These are phyloP conservation scores for Solanum lycopersicoides DNA, from an alignment of 257 asterid species.

Conservation along the genomic window DNA sequence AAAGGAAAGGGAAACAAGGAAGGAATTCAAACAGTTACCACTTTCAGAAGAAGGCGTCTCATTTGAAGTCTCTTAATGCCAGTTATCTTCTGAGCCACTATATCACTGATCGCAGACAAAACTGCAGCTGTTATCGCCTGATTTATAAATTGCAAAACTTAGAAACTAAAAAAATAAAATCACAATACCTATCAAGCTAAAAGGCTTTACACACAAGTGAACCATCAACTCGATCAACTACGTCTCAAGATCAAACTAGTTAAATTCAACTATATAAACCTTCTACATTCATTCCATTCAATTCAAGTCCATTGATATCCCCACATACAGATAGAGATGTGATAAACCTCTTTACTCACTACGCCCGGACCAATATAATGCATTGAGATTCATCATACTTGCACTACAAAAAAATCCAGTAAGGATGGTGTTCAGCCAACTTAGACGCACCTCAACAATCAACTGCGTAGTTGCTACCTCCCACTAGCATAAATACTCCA, in stretches of 20 bases:
- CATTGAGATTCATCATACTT: background rate
- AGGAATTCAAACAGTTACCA: conserved; percentile 27
- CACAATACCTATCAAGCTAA: background rate
- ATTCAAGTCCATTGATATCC: background rate
- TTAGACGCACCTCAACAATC: background rate
- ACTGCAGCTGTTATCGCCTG: conserved; percentile 76
- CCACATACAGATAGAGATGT: background rate
- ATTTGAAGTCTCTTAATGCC: conserved; percentile 75
- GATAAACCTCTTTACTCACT: background rate
- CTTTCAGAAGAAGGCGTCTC: conserved; percentile 82
- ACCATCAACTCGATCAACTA: background rate
- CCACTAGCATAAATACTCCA: background rate
- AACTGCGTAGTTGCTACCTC: background rate
- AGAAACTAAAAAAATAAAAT: background rate
- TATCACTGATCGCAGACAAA: conserved; percentile 68
- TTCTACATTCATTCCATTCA: background rate
- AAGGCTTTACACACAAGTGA: background rate
- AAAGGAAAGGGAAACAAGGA: background rate
- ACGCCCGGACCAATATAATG: background rate
- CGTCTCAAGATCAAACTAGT: background rate
- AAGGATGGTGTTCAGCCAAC: background rate
- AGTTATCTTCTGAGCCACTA: conserved; percentile 75
- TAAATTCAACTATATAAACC: background rate
- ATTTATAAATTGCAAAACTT: background rate
- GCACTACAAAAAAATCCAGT: too few species aligned